A percentile compares a stretch with the other conserved stretches of the same genome.
phyloP scores from a whole-genome alignment of 2,329 filamentous ascomycete species.

The Torrubiella hemipterigena region DNA sequence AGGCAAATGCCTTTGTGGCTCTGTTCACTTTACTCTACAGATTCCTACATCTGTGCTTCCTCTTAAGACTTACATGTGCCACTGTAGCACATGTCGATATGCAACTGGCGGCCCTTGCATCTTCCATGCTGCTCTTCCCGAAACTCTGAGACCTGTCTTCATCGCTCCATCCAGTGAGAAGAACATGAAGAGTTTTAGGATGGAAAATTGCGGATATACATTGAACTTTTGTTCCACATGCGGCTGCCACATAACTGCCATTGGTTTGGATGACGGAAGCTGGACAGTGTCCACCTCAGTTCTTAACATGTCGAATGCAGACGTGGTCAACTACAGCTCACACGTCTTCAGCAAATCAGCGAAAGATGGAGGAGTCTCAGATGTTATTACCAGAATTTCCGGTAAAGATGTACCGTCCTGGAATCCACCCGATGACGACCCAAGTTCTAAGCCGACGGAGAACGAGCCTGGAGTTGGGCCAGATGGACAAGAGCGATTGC shows the following conservation, averaged over 20 bases:
- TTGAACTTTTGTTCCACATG: conserved; percentile 34
- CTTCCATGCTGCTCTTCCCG: conserved; percentile 26
- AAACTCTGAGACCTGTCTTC: conserved; percentile 22
- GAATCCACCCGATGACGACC: conserved; percentile 21
- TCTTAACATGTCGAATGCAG: conserved; percentile 22
- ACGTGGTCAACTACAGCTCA: conserved; percentile 20
- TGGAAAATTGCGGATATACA: conserved; percentile 14
- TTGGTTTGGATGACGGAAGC: conserved; percentile 15
- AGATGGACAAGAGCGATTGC: conserved; percentile 25
- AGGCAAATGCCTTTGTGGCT: conserved; percentile 32
- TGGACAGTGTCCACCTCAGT: conserved; percentile 29
- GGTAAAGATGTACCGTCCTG: conserved; percentile 18
- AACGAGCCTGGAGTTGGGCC: conserved; percentile 17
- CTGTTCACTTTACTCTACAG: conserved; percentile 28
- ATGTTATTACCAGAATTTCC: conserved; percentile 20
- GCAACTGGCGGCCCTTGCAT: conserved; percentile 26
- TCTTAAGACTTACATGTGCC: conserved; percentile 29
- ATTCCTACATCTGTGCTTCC: conserved; percentile 25
- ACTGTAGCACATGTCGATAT: conserved; percentile 32
- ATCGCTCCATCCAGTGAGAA: conserved; percentile 23
- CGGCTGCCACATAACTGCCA: conserved; percentile 30
- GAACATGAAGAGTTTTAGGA: conserved; percentile 24
- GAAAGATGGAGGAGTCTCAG: conserved; percentile 22
- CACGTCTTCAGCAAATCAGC: conserved; percentile 25
- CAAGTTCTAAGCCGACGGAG: conserved; percentile 14